Evolutionary conservation across 2,329 filamentous ascomycete genomes (phyloP), one percentile per base, ranked within the genome.

Genomic region (Blastomyces emzantsi): DNA sequence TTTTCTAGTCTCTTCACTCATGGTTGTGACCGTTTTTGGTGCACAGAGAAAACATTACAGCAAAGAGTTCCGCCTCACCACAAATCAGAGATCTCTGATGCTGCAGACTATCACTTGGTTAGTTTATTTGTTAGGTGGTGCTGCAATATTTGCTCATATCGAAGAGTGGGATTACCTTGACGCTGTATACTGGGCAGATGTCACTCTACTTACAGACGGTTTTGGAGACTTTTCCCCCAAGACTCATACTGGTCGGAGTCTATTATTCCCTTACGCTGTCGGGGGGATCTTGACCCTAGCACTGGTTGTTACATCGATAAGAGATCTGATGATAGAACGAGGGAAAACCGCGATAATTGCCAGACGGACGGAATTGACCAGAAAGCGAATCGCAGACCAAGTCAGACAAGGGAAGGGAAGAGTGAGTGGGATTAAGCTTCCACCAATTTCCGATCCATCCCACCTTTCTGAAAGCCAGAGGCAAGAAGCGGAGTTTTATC

Each of bases 21-120:
- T 86, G 79, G 75, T 80, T 39, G 67, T 84, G 9, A 86, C 84
- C 0, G 81, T 83, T 0, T 79, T 79, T 63, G 84, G 84, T 6
- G 83, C 84, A 3, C 79, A 76, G 64, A 78, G 73, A 62, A 79
- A 79, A 0, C 80, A 84, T 63, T 86, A 84, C 66, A 76, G 77
- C n/a, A 81, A 79, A 63, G 79, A 83, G 30, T 86, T 85, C 70
- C 76, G 79, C 15, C 75, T 86, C 5, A 85, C 82, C 0, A 75
- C 77, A 28, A 80, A 80, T 45, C 84, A 86, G 69, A 74, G 84
- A 22, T 85, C 84, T 13, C 66, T 79, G 56, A 79, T 79, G 77
- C 65, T 79, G 28, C 77, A 79, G 58, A 79, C 76, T 9, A 78
- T 78, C 55, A 69, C 72, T 7, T 77, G 76, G 61, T 68, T 76